Evolutionary conservation across 495 filamentous ascomycete genomes (phyloP), one percentile per base, ranked within the genome.

Genomic region (Talaromyces stipitatus): DNA sequence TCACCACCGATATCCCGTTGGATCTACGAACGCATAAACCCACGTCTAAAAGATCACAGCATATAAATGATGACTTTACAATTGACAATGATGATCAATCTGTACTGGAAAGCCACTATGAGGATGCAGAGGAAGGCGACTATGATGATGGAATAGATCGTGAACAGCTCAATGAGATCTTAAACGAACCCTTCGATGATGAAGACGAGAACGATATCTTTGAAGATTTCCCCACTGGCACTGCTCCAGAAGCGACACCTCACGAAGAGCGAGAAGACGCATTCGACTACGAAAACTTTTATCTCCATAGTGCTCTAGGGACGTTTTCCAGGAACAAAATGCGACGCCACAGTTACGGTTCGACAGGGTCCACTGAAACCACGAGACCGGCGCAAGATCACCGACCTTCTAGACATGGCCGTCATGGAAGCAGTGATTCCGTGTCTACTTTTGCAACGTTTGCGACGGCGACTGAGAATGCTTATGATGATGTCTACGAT

Each of bases 231-330:
- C 66, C 66, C 12, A 22, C 61, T 4, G 62, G 63, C 0, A 62
- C 63, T 4, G 54, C 62, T 0, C 57, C 61, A 9, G 73, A 73
- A 11, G 62, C 65, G 5, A 68, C 74, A 27, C 80, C 84, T 4
- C 94, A 98, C 64, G 94, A 98, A 73, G 92, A 97, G 68, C 89
- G 94, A 14, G 87, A 92, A 61, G 94, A 98, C 66, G 94, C 94
- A 6, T 98, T 98, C 68, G 94, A 96, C 66, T 98, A 98, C 61
- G 90, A 97, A 64, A 83, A 95, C 63, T 95, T 96, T 71, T 96
- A 96, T 69, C 79, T 97, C 10, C 91, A 95, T 65, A 91, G 87
- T 63, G 89, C 89, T 14, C 82, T 95, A 79, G 89, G 90, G n/a
- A 88, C 75, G 36, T 85, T 81, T 58, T 66, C 75, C 6, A 68